Evolutionary conservation across 208 protist genomes (phyloP), one percentile per base, ranked within the genome.

Genomic region (Herpetomonas samuelpessoai): DNA sequence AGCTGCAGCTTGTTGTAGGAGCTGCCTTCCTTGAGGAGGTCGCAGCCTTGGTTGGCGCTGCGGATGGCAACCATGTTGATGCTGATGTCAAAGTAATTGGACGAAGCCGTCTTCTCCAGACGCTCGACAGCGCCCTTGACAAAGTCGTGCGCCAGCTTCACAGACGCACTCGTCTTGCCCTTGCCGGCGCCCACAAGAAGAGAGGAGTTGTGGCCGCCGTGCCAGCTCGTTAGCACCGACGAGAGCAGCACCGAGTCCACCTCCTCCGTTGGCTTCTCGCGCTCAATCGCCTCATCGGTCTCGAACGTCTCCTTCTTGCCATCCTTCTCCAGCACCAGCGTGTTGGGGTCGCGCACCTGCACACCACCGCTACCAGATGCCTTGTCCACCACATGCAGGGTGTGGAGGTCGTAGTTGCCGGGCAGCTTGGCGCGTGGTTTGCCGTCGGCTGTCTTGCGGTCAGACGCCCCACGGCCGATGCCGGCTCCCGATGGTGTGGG

Each of bases 301-400:
- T 81, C 76, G 73, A 87, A 88, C 7, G 67, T 84, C 50, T 92
- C 81, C 56, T 85, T 81, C 71, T 82, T 83, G 52, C 85, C 85
- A 38, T 54, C 60, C 50, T 83, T 76, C 64, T 80, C 70, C 47
- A 72, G 79, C 18, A 83, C 57, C 2, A 92, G 56, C 0, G 69
- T 81, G 48, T 72, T 75, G 21, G 81, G 70, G 66, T 88, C 73
- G 62, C 74, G 78, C 16, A 88, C 70, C 25, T 58, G 61, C 29
- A 71, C 51, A 9, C 41, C 29, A 3, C 38, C 41, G 38, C 24
- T 50, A 14, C 67, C 57, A 26, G 26, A 48, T 24, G 62, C 72
- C 50, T 74, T 68, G 49, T 88, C 81, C 16, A 88, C 67, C 19
- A 92, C 46, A 39, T 87, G 56, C 25, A 92, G 72, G 24, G 85